These are phyloP conservation scores for Macrophomina tecta DNA, from an alignment of 2,329 filamentous ascomycete species.

Conservation along the genomic window DNA sequence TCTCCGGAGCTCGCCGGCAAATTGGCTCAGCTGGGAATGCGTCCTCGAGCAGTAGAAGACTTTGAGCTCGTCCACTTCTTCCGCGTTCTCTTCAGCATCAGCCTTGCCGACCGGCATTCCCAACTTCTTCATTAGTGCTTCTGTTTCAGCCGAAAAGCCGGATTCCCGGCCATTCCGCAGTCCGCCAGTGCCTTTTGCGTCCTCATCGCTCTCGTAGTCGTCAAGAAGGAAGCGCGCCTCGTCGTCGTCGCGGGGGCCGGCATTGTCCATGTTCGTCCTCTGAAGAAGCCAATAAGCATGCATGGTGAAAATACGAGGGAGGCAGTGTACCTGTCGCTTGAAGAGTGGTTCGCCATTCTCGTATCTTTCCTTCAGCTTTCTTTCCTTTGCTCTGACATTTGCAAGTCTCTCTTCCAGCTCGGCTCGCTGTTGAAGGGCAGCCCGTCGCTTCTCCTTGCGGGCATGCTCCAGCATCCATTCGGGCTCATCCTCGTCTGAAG, in stretches of 20 bases:
- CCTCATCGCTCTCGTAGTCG: slow-evolving; percentile 72
- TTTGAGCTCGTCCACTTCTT: slow-evolving; percentile 72
- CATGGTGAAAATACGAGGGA: no score
- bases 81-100: slow-evolving; percentile 53
- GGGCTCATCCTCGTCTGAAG: slow-evolving; percentile 69
- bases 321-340: slow-evolving; percentile 54
- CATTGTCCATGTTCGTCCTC: slow-evolving; percentile 32
- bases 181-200: slow-evolving; percentile 41
- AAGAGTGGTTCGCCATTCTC: slow-evolving; percentile 53
- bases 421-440: slow-evolving; percentile 69
- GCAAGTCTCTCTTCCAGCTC: slow-evolving; percentile 76
- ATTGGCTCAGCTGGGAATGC: slow-evolving; percentile 89
- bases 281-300: slow-evolving; percentile 29
- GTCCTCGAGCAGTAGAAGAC: slow-evolving; percentile 93
- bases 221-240: slow-evolving; percentile 78
- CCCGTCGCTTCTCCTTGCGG: slow-evolving; percentile 69
- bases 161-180: slow-evolving; percentile 38
- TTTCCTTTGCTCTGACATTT: slow-evolving; percentile 66
- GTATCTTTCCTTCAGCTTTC: slow-evolving; percentile 62
- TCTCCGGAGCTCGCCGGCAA: slow-evolving; percentile 79
- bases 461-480: slow-evolving; percentile 85
- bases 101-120: slow-evolving; percentile 43
- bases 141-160: slow-evolving; percentile 75
- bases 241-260: slow-evolving; percentile 29
- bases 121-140: slow-evolving; percentile 71